Evolutionary conservation across 768 basidiomycete genomes (phyloP), one percentile per base, ranked within the genome.

Genomic region (Paxillus rubicundulus): DNA sequence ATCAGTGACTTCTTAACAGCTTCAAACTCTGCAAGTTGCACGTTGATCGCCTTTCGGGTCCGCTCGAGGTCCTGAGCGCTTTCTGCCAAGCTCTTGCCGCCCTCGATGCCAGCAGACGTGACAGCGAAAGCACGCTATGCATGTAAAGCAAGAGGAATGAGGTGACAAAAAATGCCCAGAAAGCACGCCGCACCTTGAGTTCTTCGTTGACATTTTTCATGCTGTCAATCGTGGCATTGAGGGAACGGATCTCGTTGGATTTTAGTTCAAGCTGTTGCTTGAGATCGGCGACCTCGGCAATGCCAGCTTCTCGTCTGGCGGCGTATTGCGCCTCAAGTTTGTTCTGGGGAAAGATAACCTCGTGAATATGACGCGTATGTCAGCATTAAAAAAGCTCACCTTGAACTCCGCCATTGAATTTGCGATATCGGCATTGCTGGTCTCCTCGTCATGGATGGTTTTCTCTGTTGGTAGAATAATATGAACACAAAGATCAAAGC

Each of bases 21-120:
- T 67, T 99, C 97, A 70, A 99, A 99, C 67, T 99, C 97, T 54
- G 95, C 92, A 53, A 96, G 85, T 66, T 98, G 96, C n/a, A 94
- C 89, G 57, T 93, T 96, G 73, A 97, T 94, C 12, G 92, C 91
- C 73, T 97, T 98, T 60, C 97, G 84, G 41, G 92, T 93, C 51
- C 96, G 82, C 73, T 99, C 97, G 59, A 98, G 83, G 73, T 99
- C 97, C 73, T 94, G 90, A 2, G 96, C 93, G 63, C 93, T 94
- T 74, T 97, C 92, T 28, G 93, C 97, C 38, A 98, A 82, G 70
- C 91, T 94, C 80, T 92, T 97, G 44, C 95, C 94, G 48, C 95
- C 95, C 67, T 96, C 93, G 60, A 96, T 93, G 45, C 97, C 96
- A 53, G 94, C 93, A 53, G 96, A 95, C 12, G 96, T 96, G 46